Conservation (phyloP, 1,139 yeast species). For the Sugiyamaella novakii region DNA sequence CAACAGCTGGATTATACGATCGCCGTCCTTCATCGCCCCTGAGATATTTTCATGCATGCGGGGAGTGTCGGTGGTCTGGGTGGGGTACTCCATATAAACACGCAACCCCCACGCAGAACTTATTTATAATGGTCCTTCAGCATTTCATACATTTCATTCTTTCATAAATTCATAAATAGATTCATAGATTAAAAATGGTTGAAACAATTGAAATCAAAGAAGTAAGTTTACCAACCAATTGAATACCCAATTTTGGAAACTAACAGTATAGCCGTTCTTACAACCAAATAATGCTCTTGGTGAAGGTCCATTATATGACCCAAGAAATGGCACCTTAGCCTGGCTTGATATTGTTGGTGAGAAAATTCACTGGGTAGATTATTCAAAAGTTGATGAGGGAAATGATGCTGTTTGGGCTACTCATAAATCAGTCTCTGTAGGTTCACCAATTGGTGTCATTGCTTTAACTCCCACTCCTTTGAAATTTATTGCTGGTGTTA, state of each 20-base stretch:
- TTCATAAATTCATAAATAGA: too few species aligned
- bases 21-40: too few species aligned
- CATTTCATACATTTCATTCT: too few species aligned
- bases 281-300: conserved; percentile 35
- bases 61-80: conserved; percentile 5
- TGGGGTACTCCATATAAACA: too few species aligned
- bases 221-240: too few species aligned
- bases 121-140: too few species aligned
- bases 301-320: conserved; percentile 43
- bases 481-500: conserved; percentile 37
- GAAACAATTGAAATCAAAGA: conserved; percentile 12
- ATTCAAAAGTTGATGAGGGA: conserved; percentile 24
- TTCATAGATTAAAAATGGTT: conserved; percentile 9
- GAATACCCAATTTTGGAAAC: too few species aligned
- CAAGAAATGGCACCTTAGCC: conserved; percentile 33
- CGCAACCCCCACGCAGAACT: conserved; percentile 5
- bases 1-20: too few species aligned
- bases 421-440: conserved; percentile 30
- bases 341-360: conserved; percentile 41
- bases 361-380: conserved; percentile 36
- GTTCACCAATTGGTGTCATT: conserved; percentile 37
- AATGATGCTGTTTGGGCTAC: conserved; percentile 25
- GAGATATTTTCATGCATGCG: background rate
- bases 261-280: conserved; percentile 28
- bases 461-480: conserved; percentile 38